Percentiles rank a stretch among this genome's conserved stretches.
Evolutionary conservation across 1,284 basidiomycete species (phyloP).

Genomic region (Neonothopanus nambi): DNA sequence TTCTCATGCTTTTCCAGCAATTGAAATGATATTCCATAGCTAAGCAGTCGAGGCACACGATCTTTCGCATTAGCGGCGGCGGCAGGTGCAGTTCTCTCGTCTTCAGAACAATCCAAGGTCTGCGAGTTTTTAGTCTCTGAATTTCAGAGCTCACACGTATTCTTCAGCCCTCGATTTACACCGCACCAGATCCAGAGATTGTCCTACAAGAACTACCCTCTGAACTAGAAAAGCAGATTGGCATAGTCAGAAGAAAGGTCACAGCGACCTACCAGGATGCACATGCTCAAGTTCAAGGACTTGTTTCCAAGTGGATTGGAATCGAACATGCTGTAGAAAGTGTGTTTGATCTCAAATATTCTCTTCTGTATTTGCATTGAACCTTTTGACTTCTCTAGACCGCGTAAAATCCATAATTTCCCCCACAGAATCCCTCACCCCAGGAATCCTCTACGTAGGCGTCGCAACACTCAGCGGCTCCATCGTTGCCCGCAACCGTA

Average conservation of each 20-base stretch:
- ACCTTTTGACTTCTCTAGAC: conserved; percentile 39
- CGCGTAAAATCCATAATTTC: conserved; percentile 82
- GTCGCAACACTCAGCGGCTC: conserved; percentile 86
- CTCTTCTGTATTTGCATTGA: not conserved
- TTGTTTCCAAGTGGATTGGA: conserved; percentile 78
- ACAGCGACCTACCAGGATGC: conserved; percentile 55
- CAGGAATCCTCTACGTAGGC: conserved; percentile 85
- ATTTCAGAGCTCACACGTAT: not conserved
- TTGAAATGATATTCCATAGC: not conserved
- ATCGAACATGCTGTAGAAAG: conserved; percentile 82
- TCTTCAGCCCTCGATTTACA: conserved; percentile 78
- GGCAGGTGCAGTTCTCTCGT: not conserved
- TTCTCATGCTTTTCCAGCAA: too few relatives aligned
- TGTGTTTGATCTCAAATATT: conserved; percentile 43
- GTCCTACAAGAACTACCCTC: conserved; percentile 73
- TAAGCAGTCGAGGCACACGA: not conserved
- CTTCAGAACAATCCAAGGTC: not conserved
- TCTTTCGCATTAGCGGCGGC: conserved; percentile 3
- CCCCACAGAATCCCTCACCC: conserved; percentile 79
- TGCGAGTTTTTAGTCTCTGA: not conserved
- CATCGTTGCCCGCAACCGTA: conserved; percentile 79
- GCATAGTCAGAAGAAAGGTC: conserved; percentile 59
- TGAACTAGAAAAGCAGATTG: conserved; percentile 72
- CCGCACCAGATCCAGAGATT: conserved; percentile 56
- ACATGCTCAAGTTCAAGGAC: conserved; percentile 64